phyloP scores from a whole-genome alignment of 768 basidiomycete genomes.

The Strobilomyces dryophilus region DNA sequence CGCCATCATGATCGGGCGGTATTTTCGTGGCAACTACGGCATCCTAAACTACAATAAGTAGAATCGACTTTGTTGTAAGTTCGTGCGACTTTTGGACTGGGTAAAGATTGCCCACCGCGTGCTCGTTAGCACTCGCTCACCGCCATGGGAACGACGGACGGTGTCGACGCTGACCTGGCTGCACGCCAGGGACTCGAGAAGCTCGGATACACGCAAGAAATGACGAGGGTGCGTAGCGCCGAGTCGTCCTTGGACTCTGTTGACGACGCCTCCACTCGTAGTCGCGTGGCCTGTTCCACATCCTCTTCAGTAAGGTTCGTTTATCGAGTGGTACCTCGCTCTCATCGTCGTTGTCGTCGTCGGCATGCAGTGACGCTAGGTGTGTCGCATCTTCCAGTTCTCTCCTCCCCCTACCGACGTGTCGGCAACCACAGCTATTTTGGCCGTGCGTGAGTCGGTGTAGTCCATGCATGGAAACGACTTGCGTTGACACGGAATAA shows the following conservation, averaged over 20 bases:
- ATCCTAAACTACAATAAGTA: too few species aligned
- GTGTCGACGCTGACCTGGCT: constrained; percentile 18
- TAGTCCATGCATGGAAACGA: not conserved
- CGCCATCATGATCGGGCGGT: too few species aligned
- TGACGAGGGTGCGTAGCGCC: constrained; percentile 40
- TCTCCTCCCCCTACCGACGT: not conserved
- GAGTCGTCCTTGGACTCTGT: not conserved
- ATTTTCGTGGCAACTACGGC: too few species aligned
- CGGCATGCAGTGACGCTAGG: constrained; percentile 43
- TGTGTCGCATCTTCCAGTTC: constrained; percentile 16
- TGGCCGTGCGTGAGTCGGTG: constrained; percentile 52
- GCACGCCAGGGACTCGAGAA: constrained; percentile 40
- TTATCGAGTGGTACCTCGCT: not conserved
- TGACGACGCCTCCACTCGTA: constrained; percentile 14
- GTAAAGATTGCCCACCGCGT: too few species aligned
- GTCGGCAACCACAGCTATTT: constrained; percentile 40
- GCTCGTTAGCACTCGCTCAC: not conserved
- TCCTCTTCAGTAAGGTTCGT: constrained; percentile 46
- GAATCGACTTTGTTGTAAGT: too few species aligned
- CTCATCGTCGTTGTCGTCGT: not conserved
- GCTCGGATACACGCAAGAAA: constrained; percentile 54
- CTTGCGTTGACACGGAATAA: constrained; percentile 20
- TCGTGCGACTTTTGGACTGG: too few species aligned
- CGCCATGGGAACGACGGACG: constrained; percentile 12
- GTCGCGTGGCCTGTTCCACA: constrained; percentile 50